Evolutionary conservation across 2,329 filamentous ascomycete species (phyloP), one percentile per base, ranked within the genome.

Genomic region (Truncatella angustata): DNA sequence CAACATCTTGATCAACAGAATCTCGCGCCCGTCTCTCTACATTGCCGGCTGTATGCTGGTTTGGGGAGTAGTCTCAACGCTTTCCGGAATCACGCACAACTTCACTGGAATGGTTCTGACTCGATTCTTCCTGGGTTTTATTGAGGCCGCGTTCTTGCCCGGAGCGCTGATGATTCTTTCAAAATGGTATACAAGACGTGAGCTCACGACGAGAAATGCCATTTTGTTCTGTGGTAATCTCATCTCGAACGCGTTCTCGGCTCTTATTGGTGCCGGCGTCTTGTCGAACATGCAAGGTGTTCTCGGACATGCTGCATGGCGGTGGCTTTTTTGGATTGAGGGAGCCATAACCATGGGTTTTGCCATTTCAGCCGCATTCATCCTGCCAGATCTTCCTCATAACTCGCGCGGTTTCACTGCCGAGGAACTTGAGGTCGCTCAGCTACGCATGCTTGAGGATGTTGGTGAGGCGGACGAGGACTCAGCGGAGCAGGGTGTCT

Each of bases 131-230:
- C 67, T 86, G 0, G 83, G 83, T 3, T 82, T 84, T 54, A 69
- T 85, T 46, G 83, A 86, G 64, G 84, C 85, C 0, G 82, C 83
- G 1, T 86, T 86, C 64, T 71, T 86, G 23, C 84, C 85, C 0
- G 85, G 85, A 37, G 81, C 81, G 0, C 73, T 87, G 10, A 73
- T 86, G 39, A 81, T 86, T 42, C 73, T 87, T 18, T 84, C 81
- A 0, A 83, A 85, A 58, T 88, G 84, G 78, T 88, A 88, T 66
- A 87, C 84, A 1, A 75, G 82, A 44, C 76, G 78, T 46, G 80
- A 83, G 66, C 60, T 84, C 54, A 75, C 77, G 12, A 68, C 70
- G 50, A 70, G 80, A 48, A 81, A 83, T 58, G 79, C 80, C 51
- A 74, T 84, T 26, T 66, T 85, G 20, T 84, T 83, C 66, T 79